phyloP scores from a whole-genome alignment of 257 asterid genomes.

The Scutellaria barbata region DNA sequence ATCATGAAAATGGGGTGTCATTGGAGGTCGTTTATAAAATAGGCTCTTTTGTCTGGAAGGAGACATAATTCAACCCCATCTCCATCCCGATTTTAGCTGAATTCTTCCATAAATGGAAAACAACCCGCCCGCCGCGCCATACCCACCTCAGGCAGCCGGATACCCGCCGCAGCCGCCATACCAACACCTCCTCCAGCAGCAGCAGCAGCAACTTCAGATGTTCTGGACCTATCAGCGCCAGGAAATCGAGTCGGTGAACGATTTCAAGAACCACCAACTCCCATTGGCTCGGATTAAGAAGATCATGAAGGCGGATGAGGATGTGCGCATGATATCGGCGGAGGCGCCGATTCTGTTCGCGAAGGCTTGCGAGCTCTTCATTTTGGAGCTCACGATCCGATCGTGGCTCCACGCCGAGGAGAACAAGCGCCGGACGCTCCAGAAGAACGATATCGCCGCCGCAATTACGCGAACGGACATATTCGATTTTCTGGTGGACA shows the following conservation, averaged over 20 bases:
- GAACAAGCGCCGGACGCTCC: conserved; percentile 87
- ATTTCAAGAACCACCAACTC: conserved; percentile 88
- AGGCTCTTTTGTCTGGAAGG: not conserved
- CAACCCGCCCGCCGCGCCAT: conserved; percentile 64
- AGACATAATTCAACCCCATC: conserved; percentile 19
- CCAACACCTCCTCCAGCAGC: conserved; percentile 85
- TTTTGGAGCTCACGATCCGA: conserved; percentile 87
- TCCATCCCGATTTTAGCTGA: conserved; percentile 18
- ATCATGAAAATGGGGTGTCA: not conserved
- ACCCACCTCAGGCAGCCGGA: conserved; percentile 47
- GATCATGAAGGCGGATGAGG: conserved; percentile 96
- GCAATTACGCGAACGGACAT: conserved; percentile 92
- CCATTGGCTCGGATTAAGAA: conserved; percentile 93
- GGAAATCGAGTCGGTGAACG: conserved; percentile 81
- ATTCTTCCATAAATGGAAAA: conserved; percentile 57
- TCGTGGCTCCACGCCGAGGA: conserved; percentile 98
- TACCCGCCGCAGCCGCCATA: conserved; percentile 62
- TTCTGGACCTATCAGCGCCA: conserved; percentile 78
- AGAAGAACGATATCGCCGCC: conserved; percentile 91
- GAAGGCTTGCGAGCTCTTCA: conserved; percentile 93
- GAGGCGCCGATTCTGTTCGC: conserved; percentile 94
- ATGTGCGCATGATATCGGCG: conserved; percentile 94
- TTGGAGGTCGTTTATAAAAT: not conserved
- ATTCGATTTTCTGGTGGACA: conserved; percentile 84
- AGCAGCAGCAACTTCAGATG: conserved; percentile 77